Conservation (phyloP, 805 yeast species). For the Wickerhamomyces subpelliculosus region DNA sequence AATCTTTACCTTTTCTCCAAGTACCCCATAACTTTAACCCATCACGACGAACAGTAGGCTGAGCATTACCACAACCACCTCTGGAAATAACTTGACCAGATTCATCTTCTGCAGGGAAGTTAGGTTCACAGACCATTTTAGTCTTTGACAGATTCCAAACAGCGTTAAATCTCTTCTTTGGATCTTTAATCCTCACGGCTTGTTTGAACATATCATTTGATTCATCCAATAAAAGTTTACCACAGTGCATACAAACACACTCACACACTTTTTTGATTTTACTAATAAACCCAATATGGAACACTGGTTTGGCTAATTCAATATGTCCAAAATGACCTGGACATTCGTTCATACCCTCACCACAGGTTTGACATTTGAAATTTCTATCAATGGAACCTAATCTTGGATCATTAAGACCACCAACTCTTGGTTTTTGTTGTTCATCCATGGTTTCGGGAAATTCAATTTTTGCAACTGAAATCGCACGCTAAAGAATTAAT, state of each 20-base stretch:
- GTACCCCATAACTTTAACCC: slow-evolving; percentile 96
- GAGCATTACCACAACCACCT: slow-evolving; percentile 98
- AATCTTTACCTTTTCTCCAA: slow-evolving; percentile 84
- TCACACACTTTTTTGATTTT: slow-evolving; percentile 94
- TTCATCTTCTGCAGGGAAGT: slow-evolving; percentile 59
- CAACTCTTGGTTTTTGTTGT: slow-evolving; percentile 90
- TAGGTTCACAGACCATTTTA: slow-evolving; percentile 94
- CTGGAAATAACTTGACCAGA: slow-evolving; percentile 49
- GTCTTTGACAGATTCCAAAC: slow-evolving; percentile 91
- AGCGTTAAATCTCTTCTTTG: slow-evolving; percentile 93
- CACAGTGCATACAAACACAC: slow-evolving; percentile 98
- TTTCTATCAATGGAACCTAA: slow-evolving; percentile 96
- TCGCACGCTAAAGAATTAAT: slow-evolving; percentile 54
- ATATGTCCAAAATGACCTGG: slow-evolving; percentile 99
- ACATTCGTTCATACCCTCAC: slow-evolving; percentile 98
- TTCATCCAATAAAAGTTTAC: slow-evolving; percentile 86
- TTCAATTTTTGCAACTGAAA: slow-evolving; percentile 95
- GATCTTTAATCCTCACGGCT: slow-evolving; percentile 84
- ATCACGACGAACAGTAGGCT: slow-evolving; percentile 92
- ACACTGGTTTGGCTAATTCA: slow-evolving; percentile 96
- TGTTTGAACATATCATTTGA: slow-evolving; percentile 63
- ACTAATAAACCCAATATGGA: slow-evolving; percentile 92
- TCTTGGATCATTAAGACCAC: slow-evolving; percentile 96
- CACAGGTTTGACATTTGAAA: slow-evolving; percentile 97
- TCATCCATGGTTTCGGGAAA: slow-evolving; percentile 99